Base-by-base conservation (phyloP, 768 basidiomycete species). In the Tricholoma furcatifolium region DNA sequence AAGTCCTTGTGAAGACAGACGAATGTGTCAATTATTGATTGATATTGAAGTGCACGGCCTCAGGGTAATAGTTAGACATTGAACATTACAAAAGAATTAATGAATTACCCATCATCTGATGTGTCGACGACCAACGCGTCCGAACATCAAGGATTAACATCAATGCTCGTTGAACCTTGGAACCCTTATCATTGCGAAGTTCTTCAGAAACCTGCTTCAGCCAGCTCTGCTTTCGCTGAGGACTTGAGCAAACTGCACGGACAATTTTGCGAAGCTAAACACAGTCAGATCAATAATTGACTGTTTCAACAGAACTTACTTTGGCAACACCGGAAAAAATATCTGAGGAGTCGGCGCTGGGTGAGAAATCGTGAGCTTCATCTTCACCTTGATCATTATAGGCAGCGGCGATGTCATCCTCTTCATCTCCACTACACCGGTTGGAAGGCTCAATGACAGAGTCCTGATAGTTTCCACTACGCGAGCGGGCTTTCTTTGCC, bases 61-160 rank as follows among this genome's bases (percentile, higher is more conserved):
- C 27, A 14, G 30, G 24, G n/a, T 41, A 27, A 27, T 27, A 7
- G 27, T 27, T 27, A 27, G 27, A 27, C 4, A 27, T 27, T 4
- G 27, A 27, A 27, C 27, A 27, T 36, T 17, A 12, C 35, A 12
- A 36, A 36, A 36, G 17, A 12, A 36, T 12, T 14, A 39, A 17
- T 12, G 18, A 59, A 61, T 21, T 51, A 69, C 59, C 50, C 27
- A 69, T 55, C 68, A 68, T 69, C 31, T 66, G 60, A 41, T 68
- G 65, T 6, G 66, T 68, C 11, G 65, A 70, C 1, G 61, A 58
- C 68, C 67, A 70, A 1, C 56, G 56, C 2, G 66, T 70, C 35
- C 45, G 54, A 0, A 70, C 65, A 55, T 70, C 67, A 3, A 70
- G 55, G 36, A 67, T 67, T 15, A 66, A 58, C 65, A 68, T 66